These are phyloP conservation scores for Fraxinus floribunda DNA, from an alignment of 305 asterid species.

Conservation along the genomic window DNA sequence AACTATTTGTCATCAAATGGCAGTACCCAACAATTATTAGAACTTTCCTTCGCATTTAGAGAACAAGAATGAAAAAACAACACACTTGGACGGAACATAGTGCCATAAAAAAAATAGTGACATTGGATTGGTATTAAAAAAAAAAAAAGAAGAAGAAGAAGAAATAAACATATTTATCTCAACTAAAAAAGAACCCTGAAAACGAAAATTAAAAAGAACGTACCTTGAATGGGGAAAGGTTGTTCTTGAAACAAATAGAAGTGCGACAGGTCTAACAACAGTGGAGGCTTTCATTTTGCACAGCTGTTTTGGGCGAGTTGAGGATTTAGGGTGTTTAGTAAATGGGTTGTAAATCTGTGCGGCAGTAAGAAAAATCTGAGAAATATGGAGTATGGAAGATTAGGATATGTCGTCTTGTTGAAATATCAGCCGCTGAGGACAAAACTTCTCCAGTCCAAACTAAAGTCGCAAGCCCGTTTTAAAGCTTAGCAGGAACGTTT, in stretches of 20 bases:
- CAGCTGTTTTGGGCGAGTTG: background rate
- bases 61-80: background rate
- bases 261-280: conserved; percentile 16
- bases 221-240: conserved; percentile 37
- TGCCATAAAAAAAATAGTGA: background rate
- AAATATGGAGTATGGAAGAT: background rate
- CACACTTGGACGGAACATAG: background rate
- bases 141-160: background rate
- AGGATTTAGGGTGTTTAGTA: background rate
- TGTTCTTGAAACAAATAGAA: conserved; percentile 26
- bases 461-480: background rate
- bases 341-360: conserved; percentile 2
- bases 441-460: background rate
- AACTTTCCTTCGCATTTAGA: background rate
- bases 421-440: conserved; percentile 7
- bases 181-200: background rate
- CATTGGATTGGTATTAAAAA: background rate
- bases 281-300: conserved; percentile 30
- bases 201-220: background rate
- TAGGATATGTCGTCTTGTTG: background rate
- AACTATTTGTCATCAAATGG: background rate
- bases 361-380: background rate
- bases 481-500: background rate
- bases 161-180: background rate
- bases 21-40: background rate